Evolutionary conservation across 139 green algal genomes (phyloP), one percentile per base, ranked within the genome.

Genomic region (Diplosphaera chodatii): DNA sequence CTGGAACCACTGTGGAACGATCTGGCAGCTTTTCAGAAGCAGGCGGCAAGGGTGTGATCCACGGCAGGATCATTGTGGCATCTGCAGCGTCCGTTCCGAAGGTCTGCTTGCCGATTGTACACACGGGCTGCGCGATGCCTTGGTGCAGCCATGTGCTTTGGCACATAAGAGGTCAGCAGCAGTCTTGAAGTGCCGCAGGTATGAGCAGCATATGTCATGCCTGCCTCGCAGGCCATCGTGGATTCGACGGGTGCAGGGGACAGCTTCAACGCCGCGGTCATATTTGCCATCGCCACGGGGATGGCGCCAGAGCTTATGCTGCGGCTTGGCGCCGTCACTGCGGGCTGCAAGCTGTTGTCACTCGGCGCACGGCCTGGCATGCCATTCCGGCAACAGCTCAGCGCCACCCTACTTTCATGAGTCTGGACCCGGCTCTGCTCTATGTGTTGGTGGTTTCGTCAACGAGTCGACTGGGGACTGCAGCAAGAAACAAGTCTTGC

Each of bases 171-270:
- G 23, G 1, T 4, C 37, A 34, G 10, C 32, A 18, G 29, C 22
- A 6, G 65, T 55, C 31, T 40, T 23, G 71, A 64, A 21, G 63
- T 48, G 23, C 72, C 78, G 72, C 72, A 67, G 59, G 65, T 71
- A 4, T 70, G 48, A 2, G 63, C 55, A 20, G 69, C 77, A 32
- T 69, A 16, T 59, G 68, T 10, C 32, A 75, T 70, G 33, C 16
- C 25, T 8, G 8, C 21, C 23, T 40, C 74, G 76, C 80, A 78
- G 1, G 82, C 80, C 2, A 80, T 97, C 2, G 77, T 90, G 29
- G 93, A 98, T 77, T 97, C 93, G 10, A 97, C 92, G 3, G 93
- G 94, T 1, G 94, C 94, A 1, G 94, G 94, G 0, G 94, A 99
- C 77, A 80, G 93, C 2, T 98, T 98, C 83, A 96, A 96, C 48